phyloP scores from a whole-genome alignment of 805 yeast genomes.

The Ogataea neopini region DNA sequence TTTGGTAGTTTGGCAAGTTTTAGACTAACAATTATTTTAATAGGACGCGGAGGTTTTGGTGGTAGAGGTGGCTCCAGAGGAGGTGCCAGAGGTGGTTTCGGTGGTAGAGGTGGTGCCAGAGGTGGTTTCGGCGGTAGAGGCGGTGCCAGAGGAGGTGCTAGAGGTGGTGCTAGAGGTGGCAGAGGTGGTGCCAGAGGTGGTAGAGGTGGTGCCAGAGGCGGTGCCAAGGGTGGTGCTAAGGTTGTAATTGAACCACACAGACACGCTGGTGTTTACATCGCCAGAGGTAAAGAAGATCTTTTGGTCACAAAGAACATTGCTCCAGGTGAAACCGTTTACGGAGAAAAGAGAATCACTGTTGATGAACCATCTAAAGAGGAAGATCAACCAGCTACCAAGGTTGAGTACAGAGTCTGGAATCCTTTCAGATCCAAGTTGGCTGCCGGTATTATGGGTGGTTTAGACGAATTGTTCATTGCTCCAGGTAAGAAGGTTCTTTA shows the following conservation, averaged over 20 bases:
- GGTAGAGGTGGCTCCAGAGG: slow-evolving; percentile 39
- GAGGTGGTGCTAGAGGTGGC: slow-evolving; percentile 51
- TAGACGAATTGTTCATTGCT: slow-evolving; percentile 94
- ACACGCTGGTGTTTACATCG: slow-evolving; percentile 98
- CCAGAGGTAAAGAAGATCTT: slow-evolving; percentile 99
- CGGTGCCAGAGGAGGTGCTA: slow-evolving; percentile 42
- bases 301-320: slow-evolving; percentile 95
- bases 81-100: slow-evolving; percentile 46
- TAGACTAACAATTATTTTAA: slow-evolving; percentile 7
- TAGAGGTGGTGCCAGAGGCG: slow-evolving; percentile 70
- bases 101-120: slow-evolving; percentile 44
- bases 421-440: slow-evolving; percentile 99
- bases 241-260: slow-evolving; percentile 98
- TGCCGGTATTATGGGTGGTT: slow-evolving; percentile 99
- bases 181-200: slow-evolving; percentile 64
- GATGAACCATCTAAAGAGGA: slow-evolving; percentile 92
- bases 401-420: slow-evolving; percentile 99
- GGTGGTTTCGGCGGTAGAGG: slow-evolving; percentile 61
- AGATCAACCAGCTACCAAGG: slow-evolving; percentile 87
- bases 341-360: slow-evolving; percentile 92
- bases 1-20: slow-evolving; percentile 26
- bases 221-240: slow-evolving; percentile 90
- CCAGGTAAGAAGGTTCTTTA: slow-evolving; percentile 98
- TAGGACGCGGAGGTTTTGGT: slow-evolving; percentile 27
- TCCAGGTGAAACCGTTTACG: slow-evolving; percentile 98